Conservation (phyloP, 2,329 filamentous ascomycete genomes). For the Monilinia aucupariae region DNA sequence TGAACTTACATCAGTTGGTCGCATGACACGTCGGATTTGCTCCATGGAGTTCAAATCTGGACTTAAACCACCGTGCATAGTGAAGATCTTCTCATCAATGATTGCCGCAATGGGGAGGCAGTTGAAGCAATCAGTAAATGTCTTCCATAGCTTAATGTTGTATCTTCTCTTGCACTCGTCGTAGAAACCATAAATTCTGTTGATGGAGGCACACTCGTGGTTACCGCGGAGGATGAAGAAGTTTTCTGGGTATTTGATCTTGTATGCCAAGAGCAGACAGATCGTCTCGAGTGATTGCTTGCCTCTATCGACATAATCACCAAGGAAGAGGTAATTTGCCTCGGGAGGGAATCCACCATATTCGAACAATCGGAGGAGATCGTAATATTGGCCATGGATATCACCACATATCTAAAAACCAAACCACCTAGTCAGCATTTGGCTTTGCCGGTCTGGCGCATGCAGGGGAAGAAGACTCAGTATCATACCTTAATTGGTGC, state of each 20-base stretch:
- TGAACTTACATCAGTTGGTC: constrained; percentile 87
- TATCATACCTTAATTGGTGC: constrained; percentile 88
- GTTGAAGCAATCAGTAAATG: constrained; percentile 99
- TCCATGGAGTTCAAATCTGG: constrained; percentile 99
- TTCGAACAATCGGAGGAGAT: constrained; percentile 93
- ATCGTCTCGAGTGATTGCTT: constrained; percentile 99
- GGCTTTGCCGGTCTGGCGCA: neutral
- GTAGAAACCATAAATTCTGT: constrained; percentile 99
- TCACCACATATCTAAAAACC: constrained; percentile 84
- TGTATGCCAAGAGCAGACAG: constrained; percentile 92
- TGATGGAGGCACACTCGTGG: constrained; percentile 98
- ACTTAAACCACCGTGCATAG: constrained; percentile 96
- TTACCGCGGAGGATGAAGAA: constrained; percentile 98
- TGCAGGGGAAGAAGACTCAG: neutral
- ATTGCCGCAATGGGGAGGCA: constrained; percentile 96
- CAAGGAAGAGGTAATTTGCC: constrained; percentile 98
- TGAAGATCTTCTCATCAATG: constrained; percentile 99
- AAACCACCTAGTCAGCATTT: constrained; percentile 20
- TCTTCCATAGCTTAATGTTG: constrained; percentile 99
- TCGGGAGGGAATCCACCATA: constrained; percentile 97
- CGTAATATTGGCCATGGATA: constrained; percentile 99
- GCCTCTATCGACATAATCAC: constrained; percentile 97
- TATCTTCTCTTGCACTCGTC: constrained; percentile 99
- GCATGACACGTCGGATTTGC: constrained; percentile 98
- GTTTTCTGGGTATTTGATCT: constrained; percentile 99